Percentiles rank a stretch among this genome's conserved stretches.
Evolutionary conservation across 345 rosid genomes (phyloP).

Genomic region (Trapa incisa): DNA sequence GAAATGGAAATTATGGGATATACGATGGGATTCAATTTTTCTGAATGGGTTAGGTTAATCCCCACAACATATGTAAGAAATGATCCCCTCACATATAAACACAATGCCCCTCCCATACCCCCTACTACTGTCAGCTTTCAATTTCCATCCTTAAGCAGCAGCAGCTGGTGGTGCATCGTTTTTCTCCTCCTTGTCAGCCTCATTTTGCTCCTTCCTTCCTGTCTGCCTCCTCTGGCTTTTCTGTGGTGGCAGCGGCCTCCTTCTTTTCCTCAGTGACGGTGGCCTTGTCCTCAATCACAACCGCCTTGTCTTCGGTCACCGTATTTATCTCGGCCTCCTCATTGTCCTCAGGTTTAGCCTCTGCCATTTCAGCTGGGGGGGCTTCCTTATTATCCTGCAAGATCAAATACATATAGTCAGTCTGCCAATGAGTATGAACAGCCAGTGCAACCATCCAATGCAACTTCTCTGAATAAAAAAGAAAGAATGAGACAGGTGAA

Average conservation of each 20-base stretch:
- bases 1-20: no score
- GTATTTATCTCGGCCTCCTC: neutral
- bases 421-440: no score
- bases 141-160: no score
- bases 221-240: neutral
- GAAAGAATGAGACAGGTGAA: neutral
- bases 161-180: neutral
- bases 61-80: no score
- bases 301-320: conserved; percentile 1
- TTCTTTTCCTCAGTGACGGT: neutral
- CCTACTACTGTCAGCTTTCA: no score
- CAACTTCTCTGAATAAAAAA: no score
- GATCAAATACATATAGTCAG: neutral
- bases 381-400: neutral
- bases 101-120: no score
- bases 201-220: neutral
- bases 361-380: no score
- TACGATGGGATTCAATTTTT: no score
- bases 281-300: neutral
- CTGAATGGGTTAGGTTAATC: no score
- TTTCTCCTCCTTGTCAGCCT: neutral
- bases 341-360: neutral
- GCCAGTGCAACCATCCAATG: no score
- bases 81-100: no score
- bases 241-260: neutral